phyloP scores from a whole-genome alignment of 2,329 filamentous ascomycete species.

The Talaromyces sp. region DNA sequence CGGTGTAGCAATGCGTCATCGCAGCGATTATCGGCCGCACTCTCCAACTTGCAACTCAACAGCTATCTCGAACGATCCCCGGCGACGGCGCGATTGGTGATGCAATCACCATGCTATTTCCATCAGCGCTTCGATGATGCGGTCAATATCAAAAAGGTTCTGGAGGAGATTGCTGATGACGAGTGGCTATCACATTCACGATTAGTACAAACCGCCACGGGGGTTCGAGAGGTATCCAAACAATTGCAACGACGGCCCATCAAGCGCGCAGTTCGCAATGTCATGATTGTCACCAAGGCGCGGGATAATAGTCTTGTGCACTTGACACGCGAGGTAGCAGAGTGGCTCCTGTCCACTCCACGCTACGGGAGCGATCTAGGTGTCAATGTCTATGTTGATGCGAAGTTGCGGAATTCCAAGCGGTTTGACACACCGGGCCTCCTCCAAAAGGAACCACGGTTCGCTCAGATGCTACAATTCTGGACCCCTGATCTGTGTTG shows the following conservation, averaged over 20 bases:
- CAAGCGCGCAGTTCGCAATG: slow-evolving; percentile 84
- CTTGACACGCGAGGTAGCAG: slow-evolving; percentile 81
- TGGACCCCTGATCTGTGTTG: slow-evolving; percentile 98
- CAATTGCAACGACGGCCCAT: slow-evolving; percentile 91
- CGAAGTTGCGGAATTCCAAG: slow-evolving; percentile 84
- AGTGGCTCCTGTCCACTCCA: slow-evolving; percentile 86
- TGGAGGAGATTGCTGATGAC: slow-evolving; percentile 87
- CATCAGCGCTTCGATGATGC: slow-evolving; percentile 96
- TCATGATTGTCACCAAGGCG: slow-evolving; percentile 99
- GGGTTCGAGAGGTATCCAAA: slow-evolving; percentile 92
- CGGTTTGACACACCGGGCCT: slow-evolving; percentile 80
- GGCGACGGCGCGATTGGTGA: slow-evolving; percentile 58
- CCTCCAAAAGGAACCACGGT: slow-evolving; percentile 72
- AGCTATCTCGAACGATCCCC: slow-evolving; percentile 48
- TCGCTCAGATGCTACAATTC: slow-evolving; percentile 83
- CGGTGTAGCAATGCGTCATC: slow-evolving; percentile 53
- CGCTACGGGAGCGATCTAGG: slow-evolving; percentile 88
- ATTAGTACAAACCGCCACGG: slow-evolving; percentile 91
- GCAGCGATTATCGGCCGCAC: slow-evolving; percentile 65
- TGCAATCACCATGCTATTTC: slow-evolving; percentile 96
- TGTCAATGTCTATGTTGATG: slow-evolving; percentile 97
- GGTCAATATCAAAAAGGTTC: slow-evolving; percentile 89
- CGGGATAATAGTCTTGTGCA: slow-evolving; percentile 91
- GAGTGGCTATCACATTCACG: slow-evolving; percentile 92
- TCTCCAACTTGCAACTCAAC: slow-evolving; percentile 54